Evolutionary conservation across 306 rosid genomes (phyloP), one percentile per base, ranked within the genome.

Genomic region (Cicer bijugum): DNA sequence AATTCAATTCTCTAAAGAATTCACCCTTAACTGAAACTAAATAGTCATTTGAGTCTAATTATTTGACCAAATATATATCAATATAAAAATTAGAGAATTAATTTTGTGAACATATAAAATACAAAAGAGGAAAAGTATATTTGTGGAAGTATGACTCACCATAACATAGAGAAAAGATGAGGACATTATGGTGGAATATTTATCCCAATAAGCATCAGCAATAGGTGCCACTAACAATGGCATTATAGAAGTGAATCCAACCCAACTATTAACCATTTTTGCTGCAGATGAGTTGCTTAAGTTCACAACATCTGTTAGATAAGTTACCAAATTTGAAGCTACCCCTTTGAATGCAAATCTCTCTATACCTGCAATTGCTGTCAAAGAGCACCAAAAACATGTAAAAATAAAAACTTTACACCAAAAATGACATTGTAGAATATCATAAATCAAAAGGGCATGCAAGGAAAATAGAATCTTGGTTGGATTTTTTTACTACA

Each of bases 321-420:
- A 94, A 2, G 87, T 91, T 10, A 91, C 95, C 58, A 89, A 67
- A 80, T 94, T 94, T 1, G 96, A 91, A 9, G 97, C 91, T 45
- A 91, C 98, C 53, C 96, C 98, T 75, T 94, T 91, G 83, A 84
- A 94, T 62, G 90, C 96, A 77, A 94, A 87, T 86, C 98, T 91
- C 84, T 94, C 98, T 82, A 94, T 86, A 23, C 97, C 97, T 80
- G 95, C 86, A 60, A 91, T 79, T 71, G 80, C 97, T 93, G 84
- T 40, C 17, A 64, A 61, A 69, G n/a, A 19, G 15, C 57, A 79
- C 65, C 60, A 72, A 19, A 48, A 68, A 19, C 63, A 82, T 1
- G 19, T 38, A 23, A 60, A 63, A 71, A 9, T n/a, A 11, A 6
- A 35, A 7, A 17, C n/a, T 53, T 51, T 60, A 42, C 67, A 60